Evolutionary conservation across 805 yeast species (phyloP).

Genomic region (Lipomyces chichibuensis): DNA sequence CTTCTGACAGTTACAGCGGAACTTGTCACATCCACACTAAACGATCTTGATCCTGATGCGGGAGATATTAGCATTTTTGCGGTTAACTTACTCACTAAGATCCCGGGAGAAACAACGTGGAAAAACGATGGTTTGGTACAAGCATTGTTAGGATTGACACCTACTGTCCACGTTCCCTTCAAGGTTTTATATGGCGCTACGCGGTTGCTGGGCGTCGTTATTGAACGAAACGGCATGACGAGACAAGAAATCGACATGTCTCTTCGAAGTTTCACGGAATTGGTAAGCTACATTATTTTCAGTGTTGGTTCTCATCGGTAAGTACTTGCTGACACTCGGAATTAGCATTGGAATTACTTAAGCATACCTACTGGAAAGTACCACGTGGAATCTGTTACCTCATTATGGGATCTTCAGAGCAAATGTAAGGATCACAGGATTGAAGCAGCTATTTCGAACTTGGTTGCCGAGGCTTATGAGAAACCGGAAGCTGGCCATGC

Average conservation of each 20-base stretch:
- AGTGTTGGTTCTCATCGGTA: background rate
- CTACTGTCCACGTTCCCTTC: slow-evolving; percentile 25
- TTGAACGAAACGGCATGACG: slow-evolving; percentile 33
- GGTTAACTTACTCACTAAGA: slow-evolving; percentile 47
- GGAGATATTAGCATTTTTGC: slow-evolving; percentile 30
- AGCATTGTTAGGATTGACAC: slow-evolving; percentile 37
- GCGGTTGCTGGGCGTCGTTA: slow-evolving; percentile 27
- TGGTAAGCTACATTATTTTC: slow-evolving; percentile 8
- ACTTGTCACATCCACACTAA: slow-evolving; percentile 23
- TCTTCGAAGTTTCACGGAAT: slow-evolving; percentile 30
- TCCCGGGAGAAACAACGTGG: slow-evolving; percentile 51
- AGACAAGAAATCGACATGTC: slow-evolving; percentile 31
- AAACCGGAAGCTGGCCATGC: slow-evolving; percentile 55
- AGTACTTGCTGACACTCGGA: slow-evolving; percentile 37
- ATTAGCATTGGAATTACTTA: slow-evolving; percentile 57
- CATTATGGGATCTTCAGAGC: slow-evolving; percentile 62
- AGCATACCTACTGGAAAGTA: slow-evolving; percentile 53
- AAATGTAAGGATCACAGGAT: slow-evolving; percentile 57
- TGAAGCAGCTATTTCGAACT: slow-evolving; percentile 71
- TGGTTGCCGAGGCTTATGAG: slow-evolving; percentile 49
- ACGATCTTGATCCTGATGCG: slow-evolving; percentile 16
- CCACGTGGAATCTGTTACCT: slow-evolving; percentile 72
- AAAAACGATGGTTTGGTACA: slow-evolving; percentile 45
- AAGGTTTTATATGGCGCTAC: slow-evolving; percentile 34
- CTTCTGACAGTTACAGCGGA: slow-evolving; percentile 41